Conservation (phyloP, 306 rosid species). For the Gynostemma pentaphyllum region DNA sequence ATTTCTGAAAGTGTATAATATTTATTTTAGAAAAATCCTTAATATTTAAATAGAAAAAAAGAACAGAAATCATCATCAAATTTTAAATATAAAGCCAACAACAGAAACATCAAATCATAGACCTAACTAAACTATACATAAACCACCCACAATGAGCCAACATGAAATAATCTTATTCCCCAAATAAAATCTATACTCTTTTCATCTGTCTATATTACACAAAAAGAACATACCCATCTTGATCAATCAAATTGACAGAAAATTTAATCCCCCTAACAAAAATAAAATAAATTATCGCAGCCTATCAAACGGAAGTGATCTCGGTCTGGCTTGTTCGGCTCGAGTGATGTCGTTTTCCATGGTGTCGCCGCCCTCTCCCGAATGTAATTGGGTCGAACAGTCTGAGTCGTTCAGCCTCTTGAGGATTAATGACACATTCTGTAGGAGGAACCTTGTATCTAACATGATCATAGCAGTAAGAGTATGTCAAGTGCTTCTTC, state of each 20-base stretch:
- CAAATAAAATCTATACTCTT: background rate
- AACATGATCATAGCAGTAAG: slow-evolving; percentile 64
- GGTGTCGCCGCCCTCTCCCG: slow-evolving; percentile 51
- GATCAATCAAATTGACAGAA: background rate
- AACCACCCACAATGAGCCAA: no score
- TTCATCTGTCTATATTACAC: background rate
- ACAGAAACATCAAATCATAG: background rate
- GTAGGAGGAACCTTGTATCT: slow-evolving; percentile 54
- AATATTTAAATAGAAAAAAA: no score
- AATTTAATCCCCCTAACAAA: background rate
- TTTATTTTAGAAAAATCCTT: no score
- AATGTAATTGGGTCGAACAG: slow-evolving; percentile 66
- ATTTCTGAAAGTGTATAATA: no score
- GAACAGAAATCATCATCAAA: slow-evolving; percentile 40
- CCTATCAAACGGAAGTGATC: background rate
- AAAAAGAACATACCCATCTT: background rate
- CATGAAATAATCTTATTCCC: background rate
- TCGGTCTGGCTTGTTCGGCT: slow-evolving; percentile 23
- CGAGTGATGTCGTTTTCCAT: slow-evolving; percentile 34
- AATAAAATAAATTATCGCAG: background rate
- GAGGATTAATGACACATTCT: slow-evolving; percentile 58
- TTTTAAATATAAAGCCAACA: slow-evolving; percentile 28
- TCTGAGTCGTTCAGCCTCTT: slow-evolving; percentile 56
- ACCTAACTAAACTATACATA: slow-evolving; percentile 1
- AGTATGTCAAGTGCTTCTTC: slow-evolving; percentile 83